Percentiles rank a stretch among this genome's conserved stretches.
These are phyloP conservation scores for Aspergillus amoenus DNA, from an alignment of 2,329 filamentous ascomycete genomes.

Conservation along the genomic window DNA sequence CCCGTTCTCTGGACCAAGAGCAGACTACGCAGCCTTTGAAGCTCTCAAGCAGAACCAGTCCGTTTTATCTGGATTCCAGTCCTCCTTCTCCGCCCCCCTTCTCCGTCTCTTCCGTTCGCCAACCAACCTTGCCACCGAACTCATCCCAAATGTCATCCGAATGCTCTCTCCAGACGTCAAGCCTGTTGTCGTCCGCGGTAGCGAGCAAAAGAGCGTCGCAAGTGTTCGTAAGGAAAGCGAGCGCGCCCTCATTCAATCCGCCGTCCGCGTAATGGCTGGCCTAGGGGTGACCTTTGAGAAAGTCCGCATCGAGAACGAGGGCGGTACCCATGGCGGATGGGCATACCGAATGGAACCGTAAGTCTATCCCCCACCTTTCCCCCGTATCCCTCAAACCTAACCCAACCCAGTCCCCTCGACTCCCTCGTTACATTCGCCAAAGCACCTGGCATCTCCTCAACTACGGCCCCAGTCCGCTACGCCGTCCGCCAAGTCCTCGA, in stretches of 20 bases:
- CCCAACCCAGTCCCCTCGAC: constrained; percentile 63
- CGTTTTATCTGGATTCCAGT: constrained; percentile 71
- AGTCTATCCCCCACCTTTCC: constrained; percentile 42
- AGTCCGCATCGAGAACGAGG: constrained; percentile 72
- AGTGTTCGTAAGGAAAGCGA: constrained; percentile 87
- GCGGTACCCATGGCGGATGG: constrained; percentile 62
- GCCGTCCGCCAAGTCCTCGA: constrained; percentile 91
- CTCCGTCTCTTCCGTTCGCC: constrained; percentile 75
- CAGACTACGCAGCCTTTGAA: constrained; percentile 79
- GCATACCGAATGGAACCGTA: constrained; percentile 95
- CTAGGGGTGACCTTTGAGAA: constrained; percentile 79
- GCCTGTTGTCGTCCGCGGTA: constrained; percentile 78
- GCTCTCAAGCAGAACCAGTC: constrained; percentile 75
- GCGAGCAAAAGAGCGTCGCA: constrained; percentile 65
- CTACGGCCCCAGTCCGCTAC: constrained; percentile 76
- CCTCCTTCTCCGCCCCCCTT: constrained; percentile 68
- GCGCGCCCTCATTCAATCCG: constrained; percentile 73
- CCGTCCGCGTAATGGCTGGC: constrained; percentile 79
- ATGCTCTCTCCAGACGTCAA: constrained; percentile 89
- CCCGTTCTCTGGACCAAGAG: constrained; percentile 79
- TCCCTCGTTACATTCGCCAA: constrained; percentile 65
- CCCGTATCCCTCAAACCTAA: not conserved
- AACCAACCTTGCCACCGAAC: constrained; percentile 74
- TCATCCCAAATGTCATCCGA: constrained; percentile 79
- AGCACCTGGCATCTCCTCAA: constrained; percentile 38